A percentile compares a stretch with the other conserved stretches of the same genome.
phyloP scores from a whole-genome alignment of 148 eudicot species.

The Rhododendron williamsianum region DNA sequence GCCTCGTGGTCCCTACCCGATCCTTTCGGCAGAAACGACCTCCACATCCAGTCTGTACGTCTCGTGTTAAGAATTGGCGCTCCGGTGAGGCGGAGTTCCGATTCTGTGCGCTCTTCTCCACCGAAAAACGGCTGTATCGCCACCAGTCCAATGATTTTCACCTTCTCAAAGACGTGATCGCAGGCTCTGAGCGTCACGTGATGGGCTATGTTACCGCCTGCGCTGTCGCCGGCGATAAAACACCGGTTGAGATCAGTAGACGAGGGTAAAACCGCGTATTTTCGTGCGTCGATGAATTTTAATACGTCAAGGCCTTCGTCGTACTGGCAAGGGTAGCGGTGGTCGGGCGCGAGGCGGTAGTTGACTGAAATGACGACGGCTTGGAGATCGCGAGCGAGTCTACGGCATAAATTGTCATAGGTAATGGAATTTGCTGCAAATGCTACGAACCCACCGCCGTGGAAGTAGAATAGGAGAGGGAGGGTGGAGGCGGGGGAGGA shows the following conservation, averaged over 20 bases:
- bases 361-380: slow-evolving; percentile 4
- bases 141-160: slow-evolving; percentile 28
- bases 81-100: slow-evolving; percentile 21
- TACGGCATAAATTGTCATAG: background rate
- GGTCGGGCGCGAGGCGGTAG: slow-evolving; percentile 6
- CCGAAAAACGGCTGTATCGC: slow-evolving; percentile 41
- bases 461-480: slow-evolving; percentile 1
- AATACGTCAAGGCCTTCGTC: slow-evolving; percentile 5
- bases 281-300: slow-evolving; percentile 21
- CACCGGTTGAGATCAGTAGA: slow-evolving; percentile 26
- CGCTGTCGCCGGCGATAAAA: slow-evolving; percentile 40
- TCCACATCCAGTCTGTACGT: slow-evolving; percentile 34
- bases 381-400: background rate
- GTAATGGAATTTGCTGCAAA: background rate
- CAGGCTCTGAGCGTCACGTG: slow-evolving; percentile 24
- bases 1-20: slow-evolving; percentile 38
- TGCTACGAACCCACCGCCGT: slow-evolving; percentile 2
- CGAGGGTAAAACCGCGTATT: slow-evolving; percentile 2
- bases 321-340: background rate
- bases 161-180: slow-evolving; percentile 9
- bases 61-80: background rate
- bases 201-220: slow-evolving; percentile 43
- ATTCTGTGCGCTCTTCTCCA: slow-evolving; percentile 32
- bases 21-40: slow-evolving; percentile 37
- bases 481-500: background rate